These are phyloP conservation scores for Aciculoconidium aculeatum DNA, from an alignment of 805 yeast species.

Conservation along the genomic window DNA sequence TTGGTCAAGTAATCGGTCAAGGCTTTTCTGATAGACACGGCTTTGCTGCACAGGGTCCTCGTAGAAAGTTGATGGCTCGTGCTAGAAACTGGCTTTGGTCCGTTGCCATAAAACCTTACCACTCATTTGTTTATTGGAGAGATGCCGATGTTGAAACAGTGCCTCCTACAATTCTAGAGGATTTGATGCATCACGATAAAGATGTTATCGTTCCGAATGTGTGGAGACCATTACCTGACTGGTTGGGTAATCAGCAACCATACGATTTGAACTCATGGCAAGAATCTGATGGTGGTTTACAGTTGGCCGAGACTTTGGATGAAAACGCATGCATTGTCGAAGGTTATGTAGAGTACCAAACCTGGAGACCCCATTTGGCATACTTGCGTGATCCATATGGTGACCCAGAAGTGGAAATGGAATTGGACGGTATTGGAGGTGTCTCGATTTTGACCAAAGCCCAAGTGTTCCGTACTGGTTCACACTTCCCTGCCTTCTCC, in stretches of 20 bases:
- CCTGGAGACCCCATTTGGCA: slow-evolving; percentile 97
- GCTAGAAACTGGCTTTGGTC: slow-evolving; percentile 93
- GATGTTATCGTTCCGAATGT: slow-evolving; percentile 95
- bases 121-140: slow-evolving; percentile 95
- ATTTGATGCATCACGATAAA: slow-evolving; percentile 82
- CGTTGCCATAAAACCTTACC: slow-evolving; percentile 84
- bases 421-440: slow-evolving; percentile 95
- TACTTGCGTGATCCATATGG: slow-evolving; percentile 93
- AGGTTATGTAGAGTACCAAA: slow-evolving; percentile 94
- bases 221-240: slow-evolving; percentile 85
- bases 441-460: slow-evolving; percentile 90
- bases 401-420: slow-evolving; percentile 89
- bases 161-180: slow-evolving; percentile 81
- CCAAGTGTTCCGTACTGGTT: slow-evolving; percentile 76
- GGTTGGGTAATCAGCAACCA: slow-evolving; percentile 81
- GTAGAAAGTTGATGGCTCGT: slow-evolving; percentile 91
- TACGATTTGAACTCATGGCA: slow-evolving; percentile 84
- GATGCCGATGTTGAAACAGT: slow-evolving; percentile 95
- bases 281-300: slow-evolving; percentile 76
- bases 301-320: slow-evolving; percentile 67
- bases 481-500: slow-evolving; percentile 95
- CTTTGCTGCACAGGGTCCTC: slow-evolving; percentile 91
- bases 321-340: slow-evolving; percentile 97
- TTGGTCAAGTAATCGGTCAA: slow-evolving; percentile 91
- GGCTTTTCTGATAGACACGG: slow-evolving; percentile 92